phyloP scores from a whole-genome alignment of 495 filamentous ascomycete species.

The Acidiella bohemica region DNA sequence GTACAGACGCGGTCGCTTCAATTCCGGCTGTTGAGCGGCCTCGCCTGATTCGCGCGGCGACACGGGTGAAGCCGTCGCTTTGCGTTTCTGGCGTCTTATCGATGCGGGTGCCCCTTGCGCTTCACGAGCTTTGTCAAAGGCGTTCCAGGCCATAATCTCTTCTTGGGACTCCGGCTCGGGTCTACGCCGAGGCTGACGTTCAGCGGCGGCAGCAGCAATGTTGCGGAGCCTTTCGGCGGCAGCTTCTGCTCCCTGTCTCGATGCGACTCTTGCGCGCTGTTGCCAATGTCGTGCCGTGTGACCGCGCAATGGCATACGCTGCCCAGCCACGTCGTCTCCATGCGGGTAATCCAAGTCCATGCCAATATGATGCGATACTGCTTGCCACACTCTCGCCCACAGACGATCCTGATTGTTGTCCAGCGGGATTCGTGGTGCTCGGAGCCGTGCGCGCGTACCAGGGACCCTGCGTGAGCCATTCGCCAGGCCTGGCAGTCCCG shows the following conservation, averaged over 20 bases:
- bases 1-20: conserved; percentile 69
- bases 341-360: conserved; percentile 84
- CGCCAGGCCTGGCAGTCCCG: conserved; percentile 9
- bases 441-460: too few relatives aligned
- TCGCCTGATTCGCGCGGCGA: conserved; percentile 40
- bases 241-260: conserved; percentile 52
- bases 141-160: conserved; percentile 77
- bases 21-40: conserved; percentile 50
- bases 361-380: conserved; percentile 50
- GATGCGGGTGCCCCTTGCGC: conserved; percentile 32
- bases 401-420: conserved; percentile 18
- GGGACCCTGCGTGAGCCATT: conserved; percentile 1
- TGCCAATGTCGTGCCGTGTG: conserved; percentile 63
- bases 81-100: conserved; percentile 52
- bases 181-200: conserved; percentile 28
- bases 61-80: conserved; percentile 61
- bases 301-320: conserved; percentile 41
- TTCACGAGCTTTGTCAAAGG: conserved; percentile 69
- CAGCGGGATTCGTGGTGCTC: neutral
- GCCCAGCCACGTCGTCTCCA: conserved; percentile 50
- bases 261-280: conserved; percentile 65
- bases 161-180: conserved; percentile 56
- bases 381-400: conserved; percentile 60
- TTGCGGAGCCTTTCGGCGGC: conserved; percentile 46
- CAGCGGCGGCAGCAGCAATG: conserved; percentile 29